Conservation (phyloP, 805 yeast species). For the Starmera dryadoides region DNA sequence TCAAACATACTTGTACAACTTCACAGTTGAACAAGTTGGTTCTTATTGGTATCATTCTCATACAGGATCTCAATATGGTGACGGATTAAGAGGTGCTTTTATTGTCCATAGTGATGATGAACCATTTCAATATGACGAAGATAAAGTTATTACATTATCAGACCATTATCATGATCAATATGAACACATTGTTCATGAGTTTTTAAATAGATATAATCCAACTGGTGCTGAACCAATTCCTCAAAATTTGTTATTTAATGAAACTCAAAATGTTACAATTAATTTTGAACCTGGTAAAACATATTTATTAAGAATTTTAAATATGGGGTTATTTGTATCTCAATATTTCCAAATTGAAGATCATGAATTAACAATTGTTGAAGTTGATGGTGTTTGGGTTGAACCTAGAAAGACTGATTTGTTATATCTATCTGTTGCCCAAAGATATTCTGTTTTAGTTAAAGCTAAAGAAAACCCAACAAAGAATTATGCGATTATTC, state of each 20-base stretch:
- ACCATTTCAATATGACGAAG: constrained; percentile 60
- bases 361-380: constrained; percentile 65
- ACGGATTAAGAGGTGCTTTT: constrained; percentile 66
- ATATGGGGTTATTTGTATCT: constrained; percentile 67
- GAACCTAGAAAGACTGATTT: constrained; percentile 49
- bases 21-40: constrained; percentile 64
- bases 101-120: constrained; percentile 49
- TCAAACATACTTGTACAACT: constrained; percentile 59
- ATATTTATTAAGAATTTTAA: constrained; percentile 56
- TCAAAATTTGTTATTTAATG: constrained; percentile 57
- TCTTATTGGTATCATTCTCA: constrained; percentile 86
- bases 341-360: constrained; percentile 64
- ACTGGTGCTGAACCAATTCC: constrained; percentile 85
- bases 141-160: constrained; percentile 44
- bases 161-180: constrained; percentile 61
- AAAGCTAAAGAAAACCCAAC: constrained; percentile 39
- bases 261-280: constrained; percentile 50
- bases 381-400: constrained; percentile 66
- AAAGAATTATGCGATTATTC: constrained; percentile 55
- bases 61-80: constrained; percentile 69
- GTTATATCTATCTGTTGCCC: constrained; percentile 70
- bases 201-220: constrained; percentile 63
- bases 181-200: constrained; percentile 36
- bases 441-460: constrained; percentile 66
- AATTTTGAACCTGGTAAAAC: constrained; percentile 52